Base-by-base conservation (phyloP, 2,329 filamentous ascomycete species). In the Clarireedia sp. region DNA sequence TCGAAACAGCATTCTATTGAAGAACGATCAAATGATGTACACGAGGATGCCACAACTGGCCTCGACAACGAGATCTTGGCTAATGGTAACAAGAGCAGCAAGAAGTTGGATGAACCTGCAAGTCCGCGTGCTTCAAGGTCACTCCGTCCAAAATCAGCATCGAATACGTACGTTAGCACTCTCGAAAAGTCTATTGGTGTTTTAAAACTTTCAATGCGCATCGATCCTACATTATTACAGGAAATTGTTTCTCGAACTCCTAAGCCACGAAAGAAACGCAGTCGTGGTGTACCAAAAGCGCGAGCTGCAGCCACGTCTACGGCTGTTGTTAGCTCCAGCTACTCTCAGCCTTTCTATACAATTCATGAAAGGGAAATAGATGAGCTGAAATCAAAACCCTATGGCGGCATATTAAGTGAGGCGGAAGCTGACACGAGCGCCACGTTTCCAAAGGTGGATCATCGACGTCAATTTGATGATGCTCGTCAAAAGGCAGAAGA, bases 401-500 rank as follows among this genome's bases (percentile, higher is more conserved):
- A 97, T 62, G 94, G 94, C 26, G 94, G 94, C 1, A 95, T 99
- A 51, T 76, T 99, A 26, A 88, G 82, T 0, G 92, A 97, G 70
- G 78, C 79, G 0, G 92, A 99, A 69, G 91, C 91, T 1, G 92
- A 97, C 66, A 99, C 94, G 0, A 85, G 87, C 2, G 89, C 89
- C 65, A 97, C 94, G 0, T 78, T 96, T 40, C 94, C 94, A 0
- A 80, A 83, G 36, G 79, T 85, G 45, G 81, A 85, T 51, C 94
- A 99, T 68, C 84, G 92, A 47, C 85, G 87, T 59, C 84, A 85
- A 9, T 99, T 99, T 64, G 90, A 96, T 63, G 83, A 90, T 62
- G 91, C 94, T 17, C 89, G 94, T 58, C 85, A 91, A 65, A 90
- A 87, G 65, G 92, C 92, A 0, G 94, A 97, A 70, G 89, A 95